These are phyloP conservation scores for Kuraishia capsulata DNA, from an alignment of 805 yeast genomes.

Conservation along the genomic window DNA sequence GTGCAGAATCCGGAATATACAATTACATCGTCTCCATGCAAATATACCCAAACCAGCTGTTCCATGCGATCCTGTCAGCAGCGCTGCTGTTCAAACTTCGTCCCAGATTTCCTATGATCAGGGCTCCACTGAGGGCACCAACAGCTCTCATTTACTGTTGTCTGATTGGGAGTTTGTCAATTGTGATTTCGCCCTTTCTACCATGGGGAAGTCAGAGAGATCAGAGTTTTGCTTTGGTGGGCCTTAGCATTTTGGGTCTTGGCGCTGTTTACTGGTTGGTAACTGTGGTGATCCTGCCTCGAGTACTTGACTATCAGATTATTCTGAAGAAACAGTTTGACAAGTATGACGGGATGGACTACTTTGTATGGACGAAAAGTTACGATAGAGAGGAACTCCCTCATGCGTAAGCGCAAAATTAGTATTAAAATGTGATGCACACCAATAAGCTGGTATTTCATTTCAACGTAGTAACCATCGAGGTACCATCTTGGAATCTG, in stretches of 20 bases:
- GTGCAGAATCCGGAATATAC: constrained; percentile 16
- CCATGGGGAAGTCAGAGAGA: constrained; percentile 16
- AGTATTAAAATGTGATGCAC: no score
- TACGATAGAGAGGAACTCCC: not conserved
- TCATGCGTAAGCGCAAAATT: not conserved
- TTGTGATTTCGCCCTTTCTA: constrained; percentile 40
- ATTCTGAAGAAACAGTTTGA: constrained; percentile 3
- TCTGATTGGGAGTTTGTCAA: constrained; percentile 33
- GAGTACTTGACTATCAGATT: constrained; percentile 5
- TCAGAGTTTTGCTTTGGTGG: constrained; percentile 14
- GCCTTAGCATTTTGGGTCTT: constrained; percentile 9
- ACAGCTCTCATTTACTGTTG: constrained; percentile 27
- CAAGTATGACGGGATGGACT: constrained; percentile 13
- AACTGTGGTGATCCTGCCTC: constrained; percentile 9
- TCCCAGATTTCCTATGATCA: constrained; percentile 11
- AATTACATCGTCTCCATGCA: constrained; percentile 35
- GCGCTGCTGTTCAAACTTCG: constrained; percentile 14
- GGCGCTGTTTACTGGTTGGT: constrained; percentile 15
- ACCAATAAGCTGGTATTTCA: not conserved
- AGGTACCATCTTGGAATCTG: constrained; percentile 93
- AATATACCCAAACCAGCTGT: constrained; percentile 34
- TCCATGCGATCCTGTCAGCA: constrained; percentile 20
- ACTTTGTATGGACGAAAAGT: constrained; percentile 12
- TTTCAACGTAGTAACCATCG: constrained; percentile 72
- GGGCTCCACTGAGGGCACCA: constrained; percentile 15